Percentiles rank a stretch among this genome's conserved stretches.
These are phyloP conservation scores for Bipolaris victoriae DNA, from an alignment of 2,329 filamentous ascomycete species.

Conservation along the genomic window DNA sequence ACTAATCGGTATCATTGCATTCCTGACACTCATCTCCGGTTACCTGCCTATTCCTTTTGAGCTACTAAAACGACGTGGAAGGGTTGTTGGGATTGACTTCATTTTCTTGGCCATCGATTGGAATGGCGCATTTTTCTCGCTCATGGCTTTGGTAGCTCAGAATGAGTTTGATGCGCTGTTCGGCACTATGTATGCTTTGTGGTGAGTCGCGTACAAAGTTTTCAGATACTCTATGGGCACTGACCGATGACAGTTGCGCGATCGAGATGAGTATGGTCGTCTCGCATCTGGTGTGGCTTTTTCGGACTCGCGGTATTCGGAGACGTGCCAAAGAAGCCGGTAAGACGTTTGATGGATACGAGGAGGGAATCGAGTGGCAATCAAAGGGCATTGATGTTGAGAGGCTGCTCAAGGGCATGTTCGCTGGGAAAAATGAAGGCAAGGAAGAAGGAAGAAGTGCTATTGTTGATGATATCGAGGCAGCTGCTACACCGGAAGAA, in stretches of 20 bases:
- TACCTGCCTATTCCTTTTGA: slow-evolving; percentile 65
- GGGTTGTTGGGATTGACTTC: slow-evolving; percentile 64
- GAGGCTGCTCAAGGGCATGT: slow-evolving; percentile 13
- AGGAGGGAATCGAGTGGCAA: slow-evolving; percentile 50
- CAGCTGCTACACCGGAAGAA: neutral
- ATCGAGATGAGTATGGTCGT: slow-evolving; percentile 64
- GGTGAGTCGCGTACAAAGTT: slow-evolving; percentile 28
- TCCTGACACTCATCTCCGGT: slow-evolving; percentile 60
- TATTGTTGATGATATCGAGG: neutral
- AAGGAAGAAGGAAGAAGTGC: neutral
- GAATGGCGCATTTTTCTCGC: slow-evolving; percentile 65
- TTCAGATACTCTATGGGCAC: neutral
- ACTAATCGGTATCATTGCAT: slow-evolving; percentile 62
- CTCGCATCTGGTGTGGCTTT: slow-evolving; percentile 63
- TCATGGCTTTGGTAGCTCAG: slow-evolving; percentile 65
- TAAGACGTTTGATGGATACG: slow-evolving; percentile 56
- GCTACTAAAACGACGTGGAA: slow-evolving; percentile 63
- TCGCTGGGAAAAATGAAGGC: slow-evolving; percentile 1
- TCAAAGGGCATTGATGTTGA: slow-evolving; percentile 29
- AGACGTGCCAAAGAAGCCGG: slow-evolving; percentile 50
- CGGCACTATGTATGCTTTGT: slow-evolving; percentile 63
- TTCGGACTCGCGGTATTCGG: slow-evolving; percentile 58
- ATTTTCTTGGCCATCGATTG: slow-evolving; percentile 65
- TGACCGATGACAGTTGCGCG: slow-evolving; percentile 41
- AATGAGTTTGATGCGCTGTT: slow-evolving; percentile 64